Conservation (phyloP, 805 yeast species). For the Grigorovia yakushimaensis region DNA sequence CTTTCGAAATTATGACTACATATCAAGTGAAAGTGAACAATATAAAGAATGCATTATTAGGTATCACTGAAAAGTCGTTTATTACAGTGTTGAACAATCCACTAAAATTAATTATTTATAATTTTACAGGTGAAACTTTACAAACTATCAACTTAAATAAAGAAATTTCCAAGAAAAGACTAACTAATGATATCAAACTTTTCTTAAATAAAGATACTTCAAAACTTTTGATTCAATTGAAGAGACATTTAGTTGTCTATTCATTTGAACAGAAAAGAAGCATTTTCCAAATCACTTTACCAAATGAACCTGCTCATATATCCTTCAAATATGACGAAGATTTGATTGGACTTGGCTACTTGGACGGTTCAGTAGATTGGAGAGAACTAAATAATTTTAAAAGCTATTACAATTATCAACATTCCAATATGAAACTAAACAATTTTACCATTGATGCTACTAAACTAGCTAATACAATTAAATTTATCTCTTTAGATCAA, state of each 20-base stretch:
- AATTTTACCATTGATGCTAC: conserved; percentile 5
- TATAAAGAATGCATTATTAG: conserved; percentile 14
- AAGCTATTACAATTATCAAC: neutral
- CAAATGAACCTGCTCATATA: conserved; percentile 6
- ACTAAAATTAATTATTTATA: conserved; percentile 18
- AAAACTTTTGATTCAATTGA: conserved; percentile 21
- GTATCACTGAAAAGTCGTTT: conserved; percentile 28
- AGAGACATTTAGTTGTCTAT: conserved; percentile 15
- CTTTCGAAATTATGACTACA: neutral
- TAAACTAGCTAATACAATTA: conserved; percentile 1
- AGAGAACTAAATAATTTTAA: conserved; percentile 16
- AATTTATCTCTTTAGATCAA: neutral
- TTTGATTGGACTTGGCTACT: conserved; percentile 11
- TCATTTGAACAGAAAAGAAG: conserved; percentile 26
- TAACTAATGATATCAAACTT: conserved; percentile 7
- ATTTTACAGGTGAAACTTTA: conserved; percentile 20
- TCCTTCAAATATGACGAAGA: conserved; percentile 10
- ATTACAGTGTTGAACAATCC: conserved; percentile 18
- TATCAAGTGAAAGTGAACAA: neutral
- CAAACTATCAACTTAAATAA: conserved; percentile 17
- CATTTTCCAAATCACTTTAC: conserved; percentile 10
- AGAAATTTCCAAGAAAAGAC: conserved; percentile 4
- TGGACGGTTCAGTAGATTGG: conserved; percentile 18
- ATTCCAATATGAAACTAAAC: neutral
- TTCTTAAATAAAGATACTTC: conserved; percentile 23